Evolutionary conservation across 2,329 filamentous ascomycete species (phyloP).

Genomic region (Plenodomus biglobosus): DNA sequence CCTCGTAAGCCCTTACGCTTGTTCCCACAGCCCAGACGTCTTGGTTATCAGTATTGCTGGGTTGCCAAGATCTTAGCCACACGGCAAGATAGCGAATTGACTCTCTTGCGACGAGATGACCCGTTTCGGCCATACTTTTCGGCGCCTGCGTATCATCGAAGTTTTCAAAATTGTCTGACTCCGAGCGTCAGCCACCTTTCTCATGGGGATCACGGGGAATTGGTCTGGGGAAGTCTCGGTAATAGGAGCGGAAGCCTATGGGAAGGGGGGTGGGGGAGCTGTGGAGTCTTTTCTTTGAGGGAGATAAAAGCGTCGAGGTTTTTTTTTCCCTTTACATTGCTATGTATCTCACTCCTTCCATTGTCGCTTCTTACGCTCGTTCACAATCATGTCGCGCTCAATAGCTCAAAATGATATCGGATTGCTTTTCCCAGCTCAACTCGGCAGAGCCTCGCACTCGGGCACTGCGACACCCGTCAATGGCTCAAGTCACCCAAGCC

Average conservation of each 20-base stretch:
- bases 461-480: constrained; percentile 10
- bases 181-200: background rate
- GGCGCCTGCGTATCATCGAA: background rate
- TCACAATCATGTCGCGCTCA: background rate
- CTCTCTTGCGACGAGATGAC: background rate
- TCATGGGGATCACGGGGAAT: background rate
- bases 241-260: background rate
- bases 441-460: constrained; percentile 8
- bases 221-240: background rate
- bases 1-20: background rate
- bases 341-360: background rate
- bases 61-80: background rate
- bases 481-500: constrained; percentile 4
- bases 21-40: background rate
- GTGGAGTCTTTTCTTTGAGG: background rate
- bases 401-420: background rate
- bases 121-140: background rate
- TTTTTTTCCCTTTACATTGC: background rate
- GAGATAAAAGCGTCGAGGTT: background rate
- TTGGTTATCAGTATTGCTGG: background rate
- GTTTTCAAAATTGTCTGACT: background rate
- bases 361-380: background rate
- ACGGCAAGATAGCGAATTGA: background rate
- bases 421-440: background rate
- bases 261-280: background rate